Percentiles rank a stretch among this genome's conserved stretches.
Conservation (phyloP, 1,284 basidiomycete species). For the Chalciporus sp. region DNA sequence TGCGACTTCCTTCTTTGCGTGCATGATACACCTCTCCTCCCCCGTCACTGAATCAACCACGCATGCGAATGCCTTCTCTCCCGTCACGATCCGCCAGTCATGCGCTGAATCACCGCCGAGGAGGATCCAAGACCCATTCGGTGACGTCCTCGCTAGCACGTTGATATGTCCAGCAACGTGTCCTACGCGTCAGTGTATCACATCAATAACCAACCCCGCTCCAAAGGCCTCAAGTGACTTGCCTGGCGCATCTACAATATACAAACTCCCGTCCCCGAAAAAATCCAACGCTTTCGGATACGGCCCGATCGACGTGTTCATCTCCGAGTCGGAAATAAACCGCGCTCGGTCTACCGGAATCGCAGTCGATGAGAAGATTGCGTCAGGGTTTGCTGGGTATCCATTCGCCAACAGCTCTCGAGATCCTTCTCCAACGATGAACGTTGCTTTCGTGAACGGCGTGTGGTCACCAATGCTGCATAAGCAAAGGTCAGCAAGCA, state of each 20-base stretch:
- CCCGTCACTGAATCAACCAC: conserved; percentile 18
- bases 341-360: conserved; percentile 46
- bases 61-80: conserved; percentile 44
- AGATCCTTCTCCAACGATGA: conserved; percentile 46
- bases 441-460: conserved; percentile 49
- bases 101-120: conserved; percentile 60
- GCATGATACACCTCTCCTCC: conserved; percentile 38
- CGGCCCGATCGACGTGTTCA: conserved; percentile 45
- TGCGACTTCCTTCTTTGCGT: conserved; percentile 45
- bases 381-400: conserved; percentile 44
- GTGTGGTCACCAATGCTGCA: conserved; percentile 43
- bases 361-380: conserved; percentile 37
- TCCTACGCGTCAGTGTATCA: conserved; percentile 6
- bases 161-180: conserved; percentile 40
- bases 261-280: conserved; percentile 58
- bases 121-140: conserved; percentile 58
- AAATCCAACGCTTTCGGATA: conserved; percentile 55
- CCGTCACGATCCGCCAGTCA: conserved; percentile 52
- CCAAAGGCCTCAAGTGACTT: background rate
- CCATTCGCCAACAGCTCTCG: conserved; percentile 38
- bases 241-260: conserved; percentile 54
- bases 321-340: conserved; percentile 37
- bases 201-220: background rate
- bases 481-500: background rate
- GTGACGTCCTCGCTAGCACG: conserved; percentile 54